Evolutionary conservation across 2,329 filamentous ascomycete genomes (phyloP).

Genomic region (Cladosporium sp.): DNA sequence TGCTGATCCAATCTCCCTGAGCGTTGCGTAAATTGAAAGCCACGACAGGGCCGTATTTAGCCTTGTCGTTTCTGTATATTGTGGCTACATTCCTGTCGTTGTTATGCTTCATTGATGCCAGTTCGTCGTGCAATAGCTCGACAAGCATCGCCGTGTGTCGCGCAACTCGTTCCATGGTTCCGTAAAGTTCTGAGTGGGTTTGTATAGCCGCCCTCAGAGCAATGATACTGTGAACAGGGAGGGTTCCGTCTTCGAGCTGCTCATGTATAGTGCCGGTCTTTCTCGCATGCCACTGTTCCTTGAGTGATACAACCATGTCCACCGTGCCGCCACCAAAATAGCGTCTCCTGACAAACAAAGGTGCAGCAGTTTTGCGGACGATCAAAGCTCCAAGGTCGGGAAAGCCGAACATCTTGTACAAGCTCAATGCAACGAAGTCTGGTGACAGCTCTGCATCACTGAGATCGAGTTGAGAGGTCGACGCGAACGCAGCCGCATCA

Average conservation of each 20-base stretch:
- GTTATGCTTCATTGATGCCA: conserved; percentile 65
- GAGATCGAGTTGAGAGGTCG: conserved; percentile 76
- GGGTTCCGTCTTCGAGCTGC: conserved; percentile 83
- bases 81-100: conserved; percentile 68
- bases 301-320: conserved; percentile 75
- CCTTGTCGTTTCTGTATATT: conserved; percentile 56
- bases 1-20: conserved; percentile 72
- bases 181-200: conserved; percentile 69
- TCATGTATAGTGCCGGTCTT: conserved; percentile 75
- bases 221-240: conserved; percentile 87
- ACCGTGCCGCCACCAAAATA: conserved; percentile 97
- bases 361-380: conserved; percentile 69
- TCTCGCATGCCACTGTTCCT: conserved; percentile 78
- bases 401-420: conserved; percentile 98
- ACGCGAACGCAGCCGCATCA: conserved; percentile 79
- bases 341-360: conserved; percentile 63
- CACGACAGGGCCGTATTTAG: conserved; percentile 70
- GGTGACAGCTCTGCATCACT: conserved; percentile 63
- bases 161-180: conserved; percentile 66
- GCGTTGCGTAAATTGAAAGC: conserved; percentile 79
- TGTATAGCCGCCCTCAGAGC: conserved; percentile 75
- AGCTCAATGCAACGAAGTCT: conserved; percentile 84
- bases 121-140: conserved; percentile 57
- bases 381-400: conserved; percentile 86
- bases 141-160: conserved; percentile 70